Conservation (phyloP, 768 basidiomycete species). For the Serendipita indica region DNA sequence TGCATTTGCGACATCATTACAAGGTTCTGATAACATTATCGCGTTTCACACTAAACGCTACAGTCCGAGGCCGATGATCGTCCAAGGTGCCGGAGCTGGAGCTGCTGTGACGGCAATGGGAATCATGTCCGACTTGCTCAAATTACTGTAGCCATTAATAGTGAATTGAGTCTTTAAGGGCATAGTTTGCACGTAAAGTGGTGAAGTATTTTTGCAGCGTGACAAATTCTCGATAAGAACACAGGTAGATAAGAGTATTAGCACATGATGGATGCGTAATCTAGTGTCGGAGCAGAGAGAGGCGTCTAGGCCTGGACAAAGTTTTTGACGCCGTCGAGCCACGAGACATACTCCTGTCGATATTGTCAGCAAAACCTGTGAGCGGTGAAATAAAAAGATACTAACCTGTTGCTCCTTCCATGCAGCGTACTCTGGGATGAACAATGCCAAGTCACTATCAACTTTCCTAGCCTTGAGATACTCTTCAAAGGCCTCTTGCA, state of each 20-base stretch:
- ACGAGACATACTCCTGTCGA: not conserved
- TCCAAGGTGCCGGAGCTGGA: conserved; percentile 96
- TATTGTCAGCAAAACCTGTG: too few species aligned
- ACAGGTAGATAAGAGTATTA: not conserved
- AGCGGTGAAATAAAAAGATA: too few species aligned
- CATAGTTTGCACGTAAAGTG: not conserved
- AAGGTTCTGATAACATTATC: conserved; percentile 95
- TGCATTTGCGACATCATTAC: conserved; percentile 89
- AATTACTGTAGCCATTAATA: conserved; percentile 16
- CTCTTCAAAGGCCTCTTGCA: conserved; percentile 86
- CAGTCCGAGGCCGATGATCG: conserved; percentile 70
- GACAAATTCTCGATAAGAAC: not conserved
- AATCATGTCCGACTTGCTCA: conserved; percentile 73
- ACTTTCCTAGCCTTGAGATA: conserved; percentile 85
- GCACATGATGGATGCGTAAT: not conserved
- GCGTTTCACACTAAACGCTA: conserved; percentile 95
- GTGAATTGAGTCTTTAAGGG: not conserved
- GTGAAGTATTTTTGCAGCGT: not conserved
- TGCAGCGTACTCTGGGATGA: conserved; percentile 79
- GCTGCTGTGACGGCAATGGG: conserved; percentile 98
- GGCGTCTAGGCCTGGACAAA: not conserved
- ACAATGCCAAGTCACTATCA: conserved; percentile 63
- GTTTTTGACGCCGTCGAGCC: not conserved
- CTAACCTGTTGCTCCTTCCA: conserved; percentile 86
- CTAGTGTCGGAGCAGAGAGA: not conserved